Base-by-base conservation (phyloP, 805 yeast species). In the Candida stauntonica region DNA sequence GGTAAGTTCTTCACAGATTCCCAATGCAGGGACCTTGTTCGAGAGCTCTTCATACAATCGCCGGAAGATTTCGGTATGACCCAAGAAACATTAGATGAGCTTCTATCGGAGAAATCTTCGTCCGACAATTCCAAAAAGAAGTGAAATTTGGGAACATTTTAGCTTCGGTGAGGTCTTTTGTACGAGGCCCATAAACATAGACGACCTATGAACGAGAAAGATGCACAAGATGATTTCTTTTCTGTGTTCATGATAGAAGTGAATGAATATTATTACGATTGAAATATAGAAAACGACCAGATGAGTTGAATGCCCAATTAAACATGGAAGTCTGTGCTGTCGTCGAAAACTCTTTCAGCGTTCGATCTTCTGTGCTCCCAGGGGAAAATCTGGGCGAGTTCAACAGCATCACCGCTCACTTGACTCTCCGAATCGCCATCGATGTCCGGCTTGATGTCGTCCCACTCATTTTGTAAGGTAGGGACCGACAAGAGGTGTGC, bases 41-140 rank as follows among this genome's bases (percentile, higher is more conserved):
- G 76, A 33, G 62, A 65, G 38, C 51, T 81, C 48, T 79, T 82
- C 48, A 66, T 74, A 60, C 52, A 61, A 14, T 69, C 75, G 48
- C 86, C 88, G 0, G 66, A 52, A 4, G 54, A 63, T 12, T 81
- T 83, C 57, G 83, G 82, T 5, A 70, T 81, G 24, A 63, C 67
- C 39, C 75, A 70, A 29, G 71, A 62, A 5, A 64, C 72, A 15
- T 43, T 72, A 7, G 19, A 15, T 2, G 38, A 33, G 7, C 20
- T 36, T 17, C 3, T 36, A 5, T 30, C 36, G 12, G 38, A 27
- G 17, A 17, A n/a, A 19, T 11, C 12, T 12, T 5, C 14, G 18
- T 15, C 6, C 6, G 36, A 26, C 11, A 5, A 5, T 6, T 7
- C 30, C 13, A 17, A 15, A 20, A 24, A 14, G 24, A 15, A 17